Base-by-base conservation (phyloP, 352 stramenopile genomes). In the Phytophthora vignae region DNA sequence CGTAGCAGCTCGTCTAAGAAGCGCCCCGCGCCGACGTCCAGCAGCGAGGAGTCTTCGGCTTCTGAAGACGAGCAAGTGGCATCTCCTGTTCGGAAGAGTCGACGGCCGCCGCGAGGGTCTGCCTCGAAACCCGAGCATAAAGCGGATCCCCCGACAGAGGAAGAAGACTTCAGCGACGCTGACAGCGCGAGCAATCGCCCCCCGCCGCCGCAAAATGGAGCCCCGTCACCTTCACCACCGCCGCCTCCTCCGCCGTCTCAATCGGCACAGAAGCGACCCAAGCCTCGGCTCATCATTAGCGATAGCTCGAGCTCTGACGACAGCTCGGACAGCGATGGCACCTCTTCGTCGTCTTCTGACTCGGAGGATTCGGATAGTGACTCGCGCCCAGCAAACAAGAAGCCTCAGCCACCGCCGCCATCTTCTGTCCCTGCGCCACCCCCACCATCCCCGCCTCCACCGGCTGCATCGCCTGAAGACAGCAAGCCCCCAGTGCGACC, bases 281-380 rank as follows among this genome's bases (percentile, higher is more conserved):
- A 82, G 63, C 33, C 67, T 19, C 80, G 75, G 6, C 77, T 90
- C 9, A 64, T 82, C 25, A 79, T 90, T 49, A 92, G 81, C 55
- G 79, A 87, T 49, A 94, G 81, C 64, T 92, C 85, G 1, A 93
- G 83, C 71, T 91, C 85, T 14, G 83, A 92, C 1, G 77, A 76
- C 29, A 86, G 74, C 50, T 79, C 71, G 2, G 71, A 68, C 44
- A 83, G 81, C 19, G 69, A 63, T 14, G 64, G 48, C 19, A 73
- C 78, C 2, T 83, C 81, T 3, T 85, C 79, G 5, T 84, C 80
- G 2, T 81, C 70, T 0, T 88, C 79, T 8, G 67, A 82, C 73
- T 79, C 65, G 8, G 55, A 77, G 62, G 75, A 64, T 12, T 87
- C 79, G 7, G 75, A 78, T 36, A 78, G 69, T 22, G 77, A 80